Base-by-base conservation (phyloP, 176 grass and related monocot genomes). In the Carex pumila region DNA sequence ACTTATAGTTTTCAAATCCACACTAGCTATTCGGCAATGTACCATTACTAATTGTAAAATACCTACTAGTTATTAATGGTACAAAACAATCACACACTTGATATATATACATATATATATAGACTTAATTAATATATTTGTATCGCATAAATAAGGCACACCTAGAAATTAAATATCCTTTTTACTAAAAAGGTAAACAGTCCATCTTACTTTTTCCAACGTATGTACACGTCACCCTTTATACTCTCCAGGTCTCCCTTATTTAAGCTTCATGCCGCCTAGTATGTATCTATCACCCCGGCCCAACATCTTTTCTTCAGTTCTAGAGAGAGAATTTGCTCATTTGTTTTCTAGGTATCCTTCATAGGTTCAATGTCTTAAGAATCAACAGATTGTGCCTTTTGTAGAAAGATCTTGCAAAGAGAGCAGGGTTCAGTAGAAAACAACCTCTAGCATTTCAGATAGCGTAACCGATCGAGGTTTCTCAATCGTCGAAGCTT, bases 391-490 rank as follows among this genome's bases (percentile, higher is more conserved):
- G 79, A 50, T 49, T 65, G 21, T 47, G 18, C 59, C 43, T 49
- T 82, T 66, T 53, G 12, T 47, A 50, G 29, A 54, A 25, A 79
- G 21, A 57, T 29, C 21, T 39, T 39, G 31, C 31, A 58, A 12
- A 57, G 50, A 79, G 71, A 75, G 71, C 14, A 11, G 12, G 31
- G 7, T 50, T 65, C 2, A 21, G 58, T 78, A 18, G 77, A 70
- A 56, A 49, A 31, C 80, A 80, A 56, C 53, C 41, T 15, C 78
- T 22, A 77, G 79, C 69, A 25, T 82, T 71, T 75, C 70, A 60
- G 15, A 12, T 52, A 82, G 25, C 25, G 25, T 25, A 25, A 25
- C 25, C 25, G 0, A 25, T 25, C 25, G 25, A 25, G 25, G 25
- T 25, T 25, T 25, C 25, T 25, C 25, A 25, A 25, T 25, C 25